These are phyloP conservation scores for Starmerella kuoi DNA, from an alignment of 805 yeast species.

Conservation along the genomic window DNA sequence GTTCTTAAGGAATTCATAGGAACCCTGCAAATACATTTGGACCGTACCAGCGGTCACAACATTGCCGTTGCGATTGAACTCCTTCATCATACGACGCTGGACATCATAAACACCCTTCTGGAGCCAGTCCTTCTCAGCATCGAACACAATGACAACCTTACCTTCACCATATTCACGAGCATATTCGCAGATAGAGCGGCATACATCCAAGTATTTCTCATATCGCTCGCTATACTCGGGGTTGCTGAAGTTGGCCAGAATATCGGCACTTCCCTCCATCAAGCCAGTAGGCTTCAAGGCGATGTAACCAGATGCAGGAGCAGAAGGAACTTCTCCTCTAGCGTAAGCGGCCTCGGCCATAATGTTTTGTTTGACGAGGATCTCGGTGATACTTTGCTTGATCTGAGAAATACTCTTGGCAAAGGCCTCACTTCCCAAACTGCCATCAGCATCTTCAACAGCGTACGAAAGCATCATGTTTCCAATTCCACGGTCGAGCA, in stretches of 20 bases:
- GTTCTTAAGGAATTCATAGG: conserved; percentile 44
- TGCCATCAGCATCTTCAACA: conserved; percentile 84
- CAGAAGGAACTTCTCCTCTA: conserved; percentile 37
- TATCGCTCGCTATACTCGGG: conserved; percentile 42
- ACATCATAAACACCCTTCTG: conserved; percentile 86
- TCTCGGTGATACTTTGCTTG: conserved; percentile 50
- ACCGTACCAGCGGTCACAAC: conserved; percentile 74
- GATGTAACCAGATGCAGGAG: conserved; percentile 79
- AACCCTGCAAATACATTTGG: conserved; percentile 78
- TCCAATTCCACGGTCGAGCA: conserved; percentile 63
- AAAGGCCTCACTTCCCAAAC: conserved; percentile 32
- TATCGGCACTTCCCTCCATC: conserved; percentile 61
- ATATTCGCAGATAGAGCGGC: conserved; percentile 49
- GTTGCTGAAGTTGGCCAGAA: conserved; percentile 47
- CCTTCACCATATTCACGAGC: conserved; percentile 32
- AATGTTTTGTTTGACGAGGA: conserved; percentile 48
- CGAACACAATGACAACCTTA: conserved; percentile 55
- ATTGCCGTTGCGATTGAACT: conserved; percentile 53
- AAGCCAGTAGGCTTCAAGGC: conserved; percentile 92
- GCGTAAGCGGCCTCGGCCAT: conserved; percentile 23
- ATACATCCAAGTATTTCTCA: conserved; percentile 50
- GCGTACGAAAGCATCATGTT: conserved; percentile 94
- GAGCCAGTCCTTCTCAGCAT: conserved; percentile 80
- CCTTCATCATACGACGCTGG: conserved; percentile 66
- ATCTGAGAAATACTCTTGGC: conserved; percentile 29